Evolutionary conservation across 768 basidiomycete species (phyloP), one percentile per base, ranked within the genome.

Genomic region (Serendipita sp.): DNA sequence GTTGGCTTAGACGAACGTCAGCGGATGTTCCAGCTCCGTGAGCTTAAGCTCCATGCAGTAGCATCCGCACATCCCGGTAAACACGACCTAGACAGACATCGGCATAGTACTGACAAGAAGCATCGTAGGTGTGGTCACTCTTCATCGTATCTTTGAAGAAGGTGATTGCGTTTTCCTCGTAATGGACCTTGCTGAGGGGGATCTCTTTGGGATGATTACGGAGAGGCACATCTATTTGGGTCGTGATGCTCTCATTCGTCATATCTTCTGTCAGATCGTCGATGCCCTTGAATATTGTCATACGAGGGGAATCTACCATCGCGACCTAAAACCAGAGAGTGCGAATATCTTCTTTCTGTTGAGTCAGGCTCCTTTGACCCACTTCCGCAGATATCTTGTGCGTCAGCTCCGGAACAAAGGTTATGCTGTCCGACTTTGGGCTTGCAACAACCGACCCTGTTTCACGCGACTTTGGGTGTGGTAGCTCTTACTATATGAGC

Each of bases 401-500:
- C 74, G 88, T 86, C 23, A 67, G 70, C 32, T 70, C 70, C 51
- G 76, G 76, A 28, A 67, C 68, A 66, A 68, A 69, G 66, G 75
- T 77, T 64, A 73, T 74, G 64, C 69, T 78, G 41, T 76, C 75
- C 30, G 77, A 78, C 69, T 78, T 78, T 65, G 77, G 77, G 80
- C 86, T 72, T 75, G 80, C 94, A 2, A 96, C 94, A 3, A 88
- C 87, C 23, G 91, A 95, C 68, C 83, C 81, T 71, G 78, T 82
- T 64, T 92, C 90, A 70, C 81, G 81, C 64, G 94, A 98, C 74
- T 91, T 93, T 74, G 84, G 90, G 63, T 96, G 93, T 41, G 94
- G 94, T n/a, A 93, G 90, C 70, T 84, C 93, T n/a, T 96, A 92
- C 75, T 95, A 96, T 75, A 94, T 98, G 88, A 93, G 91, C 71